Conservation (phyloP, 2,329 filamentous ascomycete genomes). For the Sporothrix inflata region DNA sequence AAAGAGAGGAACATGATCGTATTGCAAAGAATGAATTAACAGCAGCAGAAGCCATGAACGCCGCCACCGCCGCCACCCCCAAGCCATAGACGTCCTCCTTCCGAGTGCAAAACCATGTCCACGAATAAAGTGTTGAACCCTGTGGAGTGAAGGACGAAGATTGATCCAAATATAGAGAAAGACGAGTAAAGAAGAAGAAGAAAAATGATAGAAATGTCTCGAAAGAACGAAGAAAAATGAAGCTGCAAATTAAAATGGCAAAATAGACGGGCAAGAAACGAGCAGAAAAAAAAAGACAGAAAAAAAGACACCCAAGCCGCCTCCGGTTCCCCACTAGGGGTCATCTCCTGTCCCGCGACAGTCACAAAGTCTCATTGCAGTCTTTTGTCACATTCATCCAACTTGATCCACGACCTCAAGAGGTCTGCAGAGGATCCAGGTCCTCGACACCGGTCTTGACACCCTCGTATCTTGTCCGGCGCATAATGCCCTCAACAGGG, state of each 20-base stretch:
- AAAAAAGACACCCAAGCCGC: neutral
- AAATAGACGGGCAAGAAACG: too few relatives aligned
- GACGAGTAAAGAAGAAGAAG: neutral
- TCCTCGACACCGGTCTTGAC: slow-evolving; percentile 66
- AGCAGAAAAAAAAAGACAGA: neutral
- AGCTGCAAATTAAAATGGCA: slow-evolving; percentile 1
- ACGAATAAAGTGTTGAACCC: neutral
- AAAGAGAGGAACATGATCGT: neutral
- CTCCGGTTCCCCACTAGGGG: neutral
- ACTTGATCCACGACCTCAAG: neutral
- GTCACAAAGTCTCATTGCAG: neutral
- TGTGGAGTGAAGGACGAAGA: neutral
- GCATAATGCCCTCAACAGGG: slow-evolving; percentile 92
- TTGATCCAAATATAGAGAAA: neutral
- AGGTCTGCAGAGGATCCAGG: slow-evolving; percentile 64
- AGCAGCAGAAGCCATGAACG: neutral
- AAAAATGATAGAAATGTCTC: neutral
- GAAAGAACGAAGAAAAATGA: neutral
- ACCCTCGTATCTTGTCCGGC: slow-evolving; percentile 69
- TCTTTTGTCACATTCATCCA: neutral
- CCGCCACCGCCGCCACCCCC: neutral
- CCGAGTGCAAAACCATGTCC: neutral
- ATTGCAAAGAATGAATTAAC: neutral
- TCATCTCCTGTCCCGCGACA: neutral
- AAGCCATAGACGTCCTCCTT: neutral